These are phyloP conservation scores for Trifolium subterraneum DNA, from an alignment of 306 rosid species.

Conservation along the genomic window DNA sequence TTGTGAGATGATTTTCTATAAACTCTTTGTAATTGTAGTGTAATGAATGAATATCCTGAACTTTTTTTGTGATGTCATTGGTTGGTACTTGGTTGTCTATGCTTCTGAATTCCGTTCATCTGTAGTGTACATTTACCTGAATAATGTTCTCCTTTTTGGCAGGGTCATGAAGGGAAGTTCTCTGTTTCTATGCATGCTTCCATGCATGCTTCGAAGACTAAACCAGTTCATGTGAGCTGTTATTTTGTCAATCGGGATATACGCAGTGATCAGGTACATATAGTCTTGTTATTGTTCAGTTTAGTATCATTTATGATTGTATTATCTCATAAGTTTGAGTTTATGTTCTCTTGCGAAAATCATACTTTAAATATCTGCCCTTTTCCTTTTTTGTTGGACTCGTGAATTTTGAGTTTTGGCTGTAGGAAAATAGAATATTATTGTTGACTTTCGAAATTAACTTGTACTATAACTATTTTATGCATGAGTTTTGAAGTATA, in stretches of 20 bases:
- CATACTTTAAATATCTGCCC: constrained; percentile 11
- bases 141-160: constrained; percentile 48
- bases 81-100: constrained; percentile 8
- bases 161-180: constrained; percentile 99
- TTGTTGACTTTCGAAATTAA: constrained; percentile 19
- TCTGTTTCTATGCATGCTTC: constrained; percentile 97
- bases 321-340: background rate
- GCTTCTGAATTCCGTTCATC: constrained; percentile 30
- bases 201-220: no score
- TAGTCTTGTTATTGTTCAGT: constrained; percentile 33
- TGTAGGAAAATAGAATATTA: constrained; percentile 14
- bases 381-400: constrained; percentile 6
- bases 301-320: constrained; percentile 20
- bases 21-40: background rate
- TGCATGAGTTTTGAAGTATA: constrained; percentile 15
- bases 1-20: constrained; percentile 25
- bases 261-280: constrained; percentile 89
- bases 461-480: background rate
- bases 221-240: constrained; percentile 86
- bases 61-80: constrained; percentile 32
- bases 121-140: constrained; percentile 40
- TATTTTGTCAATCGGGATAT: constrained; percentile 74
- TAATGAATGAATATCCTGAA: constrained; percentile 19
- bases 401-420: constrained; percentile 1
- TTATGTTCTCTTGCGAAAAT: background rate